Conservation (phyloP, 2,329 filamentous ascomycete genomes). For the Penicillium sp. region DNA sequence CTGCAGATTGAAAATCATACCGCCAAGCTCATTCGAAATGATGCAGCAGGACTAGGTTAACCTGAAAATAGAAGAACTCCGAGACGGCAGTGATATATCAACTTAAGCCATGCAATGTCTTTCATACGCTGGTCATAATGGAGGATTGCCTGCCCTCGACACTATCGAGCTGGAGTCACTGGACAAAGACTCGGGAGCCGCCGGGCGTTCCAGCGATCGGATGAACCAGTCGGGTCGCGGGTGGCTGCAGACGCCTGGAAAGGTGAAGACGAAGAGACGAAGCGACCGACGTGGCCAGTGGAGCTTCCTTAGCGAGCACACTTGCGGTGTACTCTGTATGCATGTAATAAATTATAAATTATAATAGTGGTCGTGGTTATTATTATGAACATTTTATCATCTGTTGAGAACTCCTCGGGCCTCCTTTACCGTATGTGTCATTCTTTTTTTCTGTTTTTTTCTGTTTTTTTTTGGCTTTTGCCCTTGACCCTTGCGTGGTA, state of each 20-base stretch:
- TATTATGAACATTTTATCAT: background rate
- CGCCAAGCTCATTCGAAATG: conserved; percentile 15
- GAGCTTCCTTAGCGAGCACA: conserved; percentile 22
- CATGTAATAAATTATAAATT: no score
- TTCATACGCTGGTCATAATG: background rate
- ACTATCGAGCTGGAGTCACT: background rate
- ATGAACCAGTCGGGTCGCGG: conserved; percentile 40
- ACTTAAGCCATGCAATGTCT: background rate
- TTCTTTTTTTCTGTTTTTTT: no score
- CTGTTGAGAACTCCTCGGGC: background rate
- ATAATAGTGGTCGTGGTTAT: background rate
- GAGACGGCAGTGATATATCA: background rate
- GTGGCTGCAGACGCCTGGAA: conserved; percentile 45
- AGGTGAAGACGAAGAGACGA: conserved; percentile 19
- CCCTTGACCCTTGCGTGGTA: background rate
- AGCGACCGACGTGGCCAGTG: conserved; percentile 22
- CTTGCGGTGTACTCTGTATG: conserved; percentile 19
- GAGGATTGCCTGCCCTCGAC: background rate
- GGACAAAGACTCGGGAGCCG: background rate
- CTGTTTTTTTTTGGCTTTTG: background rate
- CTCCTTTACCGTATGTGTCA: no score
- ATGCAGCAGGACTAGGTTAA: background rate
- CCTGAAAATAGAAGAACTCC: background rate
- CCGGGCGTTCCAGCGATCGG: conserved; percentile 9
- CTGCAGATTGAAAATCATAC: conserved; percentile 20